Conservation (phyloP, 352 stramenopile genomes). For the Lagenidium sp. region DNA sequence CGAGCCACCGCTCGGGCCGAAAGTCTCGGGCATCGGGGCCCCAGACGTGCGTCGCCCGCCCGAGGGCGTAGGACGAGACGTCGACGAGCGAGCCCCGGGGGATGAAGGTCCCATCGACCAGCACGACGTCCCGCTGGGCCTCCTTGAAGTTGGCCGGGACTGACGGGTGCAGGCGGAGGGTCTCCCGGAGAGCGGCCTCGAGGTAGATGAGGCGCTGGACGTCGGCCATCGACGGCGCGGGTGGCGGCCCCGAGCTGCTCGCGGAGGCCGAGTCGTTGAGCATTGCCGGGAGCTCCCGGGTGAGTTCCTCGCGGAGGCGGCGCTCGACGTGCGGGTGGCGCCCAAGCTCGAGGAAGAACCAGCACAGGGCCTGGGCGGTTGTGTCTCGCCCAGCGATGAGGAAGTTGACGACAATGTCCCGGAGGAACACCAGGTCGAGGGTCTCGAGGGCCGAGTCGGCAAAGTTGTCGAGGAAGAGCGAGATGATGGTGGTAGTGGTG, state of each 20-base stretch:
- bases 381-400: conserved; percentile 77
- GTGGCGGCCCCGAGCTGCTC: too few relatives aligned
- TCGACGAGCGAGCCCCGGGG: conserved; percentile 5
- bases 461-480: conserved; percentile 31
- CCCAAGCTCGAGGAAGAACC: conserved; percentile 59
- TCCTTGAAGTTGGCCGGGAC: conserved; percentile 24
- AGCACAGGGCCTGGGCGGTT: conserved; percentile 60
- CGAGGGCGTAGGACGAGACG: conserved; percentile 22
- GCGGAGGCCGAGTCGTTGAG: not conserved
- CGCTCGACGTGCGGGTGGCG: conserved; percentile 31
- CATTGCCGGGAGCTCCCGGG: conserved; percentile 12
- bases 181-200: conserved; percentile 31
- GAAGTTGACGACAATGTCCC: conserved; percentile 74
- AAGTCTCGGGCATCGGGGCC: conserved; percentile 19
- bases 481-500: conserved; percentile 16
- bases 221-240: conserved; percentile 30
- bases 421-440: conserved; percentile 36
- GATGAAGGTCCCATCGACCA: conserved; percentile 24
- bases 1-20: conserved; percentile 24
- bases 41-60: conserved; percentile 19
- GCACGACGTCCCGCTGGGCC: conserved; percentile 13
- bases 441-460: conserved; percentile 4
- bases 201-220: conserved; percentile 35
- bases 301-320: conserved; percentile 38
- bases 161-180: conserved; percentile 27